Base-by-base conservation (phyloP, 2,329 filamentous ascomycete genomes). In the Didymella pinodella region DNA sequence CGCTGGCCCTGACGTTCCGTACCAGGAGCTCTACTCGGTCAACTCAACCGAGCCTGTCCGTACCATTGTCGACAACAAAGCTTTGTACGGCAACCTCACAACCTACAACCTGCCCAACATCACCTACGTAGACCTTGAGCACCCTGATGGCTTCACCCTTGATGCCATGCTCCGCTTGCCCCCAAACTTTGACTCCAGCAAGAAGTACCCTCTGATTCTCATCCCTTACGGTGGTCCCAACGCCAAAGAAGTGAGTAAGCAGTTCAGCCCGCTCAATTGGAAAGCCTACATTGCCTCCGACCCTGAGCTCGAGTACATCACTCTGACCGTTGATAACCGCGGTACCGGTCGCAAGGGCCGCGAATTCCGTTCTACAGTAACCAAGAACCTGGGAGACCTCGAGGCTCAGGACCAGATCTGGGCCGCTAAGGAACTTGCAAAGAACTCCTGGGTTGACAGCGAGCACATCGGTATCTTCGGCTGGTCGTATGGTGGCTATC, bases 351-450 rank as follows among this genome's bases (percentile, higher is more conserved):
- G 78, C 76, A 85, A 87, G 63, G 88, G 88, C 4, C 86, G 88
- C 16, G 80, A 79, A 2, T 90, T 88, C 78, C 84, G 88, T 1
- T 81, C 83, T 1, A 68, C 80, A 1, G 87, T 90, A 0, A 78
- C 85, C 0, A 80, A 80, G 2, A 85, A 85, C 25, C 83, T 91
- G 0, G 88, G 88, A 14, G 81, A 83, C 31, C 80, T 89, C 2
- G 88, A 91, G 69, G 83, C 88, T 0, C 73, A 83, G 20, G 88
- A 91, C 69, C 88, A 91, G 71, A 84, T 90, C 65, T 90, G 85
- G 83, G 88, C 87, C 0, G 88, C 88, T 0, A 78, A 83, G 58
- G 75, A 86, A 68, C 79, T 89, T 3, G 79, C 81, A 0, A 78
- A 80, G 56, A 79, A 83, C 58, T 54, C 75, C 0, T 90, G 82